Evolutionary conservation across 106 monocot species (phyloP).

Genomic region (Alisma plantagoaquatica): DNA sequence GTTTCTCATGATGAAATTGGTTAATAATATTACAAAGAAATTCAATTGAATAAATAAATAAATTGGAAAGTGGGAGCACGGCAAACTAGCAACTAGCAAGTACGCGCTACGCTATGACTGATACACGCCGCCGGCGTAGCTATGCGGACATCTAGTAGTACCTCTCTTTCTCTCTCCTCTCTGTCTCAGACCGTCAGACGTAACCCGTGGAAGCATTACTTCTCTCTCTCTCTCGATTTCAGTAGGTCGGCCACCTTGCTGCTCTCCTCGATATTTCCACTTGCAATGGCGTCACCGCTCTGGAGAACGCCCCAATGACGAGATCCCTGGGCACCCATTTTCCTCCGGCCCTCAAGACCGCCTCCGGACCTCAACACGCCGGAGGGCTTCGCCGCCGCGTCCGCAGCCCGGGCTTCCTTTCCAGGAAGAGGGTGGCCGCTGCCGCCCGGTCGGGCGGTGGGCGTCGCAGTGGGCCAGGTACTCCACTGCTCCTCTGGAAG

Average conservation of each 20-base stretch:
- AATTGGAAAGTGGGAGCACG: too few species aligned
- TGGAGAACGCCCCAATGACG: background rate
- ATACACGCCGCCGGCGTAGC: too few species aligned
- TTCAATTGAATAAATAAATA: too few species aligned
- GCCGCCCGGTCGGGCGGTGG: background rate
- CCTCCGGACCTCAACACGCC: background rate
- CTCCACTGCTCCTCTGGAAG: slow-evolving; percentile 62
- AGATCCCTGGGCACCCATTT: background rate
- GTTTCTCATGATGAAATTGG: too few species aligned
- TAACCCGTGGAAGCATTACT: too few species aligned
- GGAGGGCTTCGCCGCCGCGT: slow-evolving; percentile 4
- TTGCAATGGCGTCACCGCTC: background rate
- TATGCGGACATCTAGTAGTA: too few species aligned
- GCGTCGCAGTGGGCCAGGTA: slow-evolving; percentile 38
- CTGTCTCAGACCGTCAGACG: background rate
- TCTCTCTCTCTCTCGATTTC: too few species aligned
- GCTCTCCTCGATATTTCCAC: too few species aligned
- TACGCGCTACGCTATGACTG: too few species aligned
- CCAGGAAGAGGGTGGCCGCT: background rate
- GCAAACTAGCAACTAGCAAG: too few species aligned
- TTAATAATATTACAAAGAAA: too few species aligned
- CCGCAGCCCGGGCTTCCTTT: background rate
- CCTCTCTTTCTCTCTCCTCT: background rate
- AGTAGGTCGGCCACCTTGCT: too few species aligned
- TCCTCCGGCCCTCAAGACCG: background rate